Base-by-base conservation (phyloP, 2,329 filamentous ascomycete genomes). In the Dactylellina drechsleri region DNA sequence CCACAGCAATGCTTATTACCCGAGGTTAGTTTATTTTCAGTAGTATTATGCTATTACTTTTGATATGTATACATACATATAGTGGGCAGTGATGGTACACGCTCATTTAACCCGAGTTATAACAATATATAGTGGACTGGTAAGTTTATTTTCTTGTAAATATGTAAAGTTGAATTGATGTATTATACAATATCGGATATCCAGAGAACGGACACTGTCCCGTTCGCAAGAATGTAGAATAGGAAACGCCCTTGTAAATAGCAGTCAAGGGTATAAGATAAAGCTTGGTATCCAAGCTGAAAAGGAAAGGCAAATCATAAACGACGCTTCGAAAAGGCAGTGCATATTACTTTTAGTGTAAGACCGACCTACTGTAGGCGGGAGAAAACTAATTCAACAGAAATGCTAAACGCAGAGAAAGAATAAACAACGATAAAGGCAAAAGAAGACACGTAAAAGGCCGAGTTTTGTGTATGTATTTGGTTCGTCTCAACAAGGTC, bases 401-500 rank as follows among this genome's bases (percentile, higher is more conserved):
- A 54, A 54, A 54, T 54, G 50, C 50, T 57, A 57, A 57, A 13
- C 28, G 15, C 26, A 16, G 15, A 1, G 31, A 36, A 36, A 36
- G n/a, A 10, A 57, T 12, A 6, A 57, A 57, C 23, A 50, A 52
- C 36, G 8, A 23, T 23, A 61, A 61, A 61, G 56, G 28, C 23
- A 28, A 56, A 47, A 16, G 36, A 31, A 18, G 40, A 52, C 20
- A 20, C 15, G 16, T 47, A 36, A 40, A 49, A 49, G 28, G 31
- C 6, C 10, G 15, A 62, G 18, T 43, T 40, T 56, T 52, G 18
- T 71, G 59, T 50, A 20, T 71, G 59, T 50, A 53, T 28, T 56
- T 64, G 66, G 70, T 73, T 77, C 77, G 71, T 76, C 53, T 50
- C 28, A 28, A 64, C 45, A 76, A 66, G 66, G 47, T 72, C 60